Evolutionary conservation across 140 eudicot species (phyloP), one percentile per base, ranked within the genome.

Genomic region (Bidens hawaiensis): DNA sequence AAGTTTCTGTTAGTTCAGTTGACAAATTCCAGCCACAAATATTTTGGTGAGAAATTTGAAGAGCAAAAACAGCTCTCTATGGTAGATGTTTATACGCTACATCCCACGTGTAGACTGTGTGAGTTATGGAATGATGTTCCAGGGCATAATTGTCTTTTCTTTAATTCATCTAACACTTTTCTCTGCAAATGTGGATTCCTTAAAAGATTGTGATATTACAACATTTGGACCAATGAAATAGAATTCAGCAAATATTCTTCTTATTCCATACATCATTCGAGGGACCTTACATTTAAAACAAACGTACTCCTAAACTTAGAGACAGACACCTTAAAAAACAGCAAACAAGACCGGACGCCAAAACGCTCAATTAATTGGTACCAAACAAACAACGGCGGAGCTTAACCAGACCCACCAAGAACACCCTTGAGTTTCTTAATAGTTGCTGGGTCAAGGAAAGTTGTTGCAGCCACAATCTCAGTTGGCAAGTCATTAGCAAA

Each of bases 351-450:
- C n/a, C 67, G 30, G 33, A 69, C 75, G 48, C 42, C 55, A 26
- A 71, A 16, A 38, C 27, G 70, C n/a, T n/a, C n/a, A n/a, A n/a
- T n/a, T n/a, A n/a, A n/a, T 70, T 36, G 69, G 62, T 11, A 71
- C 38, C n/a, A n/a, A 74, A 73, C 62, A 60, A 41, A 60, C 65
- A 24, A 36, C 62, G 60, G 50, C 40, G 24, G 43, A 53, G n/a
- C 28, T 76, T 76, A 87, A 43, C 69, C 67, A 8, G 82, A 54
- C 19, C 97, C 97, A 47, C 97, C 97, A 48, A 90, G 94, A 48
- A 90, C 94, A 60, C 82, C 80, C 86, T 90, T 90, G 46, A 90
- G 90, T 63, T 87, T 87, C 96, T 90, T 87, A 42, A 90, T 71
- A 16, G 47, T 65, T 24, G 76, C 84, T 49, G 61, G 57, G 62